Percentiles rank a stretch among this genome's conserved stretches.
Conservation (phyloP, 2,329 filamentous ascomycete genomes). For the Ophiostoma australiae region DNA sequence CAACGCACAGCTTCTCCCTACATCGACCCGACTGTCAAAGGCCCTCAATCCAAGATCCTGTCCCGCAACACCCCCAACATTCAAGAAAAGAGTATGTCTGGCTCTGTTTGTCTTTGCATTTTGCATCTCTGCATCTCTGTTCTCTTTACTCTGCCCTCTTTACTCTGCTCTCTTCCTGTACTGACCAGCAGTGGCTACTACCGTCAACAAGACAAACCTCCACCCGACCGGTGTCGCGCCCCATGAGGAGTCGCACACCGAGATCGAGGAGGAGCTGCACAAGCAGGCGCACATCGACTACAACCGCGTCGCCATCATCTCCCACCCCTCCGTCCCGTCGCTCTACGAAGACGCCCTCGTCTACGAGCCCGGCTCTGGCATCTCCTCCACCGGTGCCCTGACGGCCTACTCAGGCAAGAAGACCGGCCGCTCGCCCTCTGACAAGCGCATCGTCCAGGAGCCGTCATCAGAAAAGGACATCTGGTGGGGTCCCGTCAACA, state of each 20-base stretch:
- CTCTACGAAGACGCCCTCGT: conserved; percentile 98
- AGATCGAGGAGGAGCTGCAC: conserved; percentile 94
- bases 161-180: not conserved
- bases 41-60: conserved; percentile 41
- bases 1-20: conserved; percentile 43
- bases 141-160: not conserved
- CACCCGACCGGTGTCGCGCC: conserved; percentile 90
- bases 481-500: conserved; percentile 99
- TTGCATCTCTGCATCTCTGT: not conserved
- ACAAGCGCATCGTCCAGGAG: conserved; percentile 97
- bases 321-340: conserved; percentile 90
- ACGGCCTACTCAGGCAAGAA: conserved; percentile 98
- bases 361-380: conserved; percentile 95
- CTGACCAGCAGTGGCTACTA: conserved; percentile 36
- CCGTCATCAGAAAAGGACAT: conserved; percentile 81
- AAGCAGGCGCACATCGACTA: conserved; percentile 99
- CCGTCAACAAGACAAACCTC: conserved; percentile 85
- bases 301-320: conserved; percentile 89
- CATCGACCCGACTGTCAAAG: conserved; percentile 42
- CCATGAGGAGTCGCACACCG: conserved; percentile 74
- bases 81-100: conserved; percentile 33
- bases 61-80: conserved; percentile 30
- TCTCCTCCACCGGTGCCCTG: conserved; percentile 89
- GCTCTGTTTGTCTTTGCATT: conserved; percentile 15
- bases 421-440: conserved; percentile 91